Evolutionary conservation across 2,329 filamentous ascomycete genomes (phyloP).

Genomic region (Scytalidium sp.): DNA sequence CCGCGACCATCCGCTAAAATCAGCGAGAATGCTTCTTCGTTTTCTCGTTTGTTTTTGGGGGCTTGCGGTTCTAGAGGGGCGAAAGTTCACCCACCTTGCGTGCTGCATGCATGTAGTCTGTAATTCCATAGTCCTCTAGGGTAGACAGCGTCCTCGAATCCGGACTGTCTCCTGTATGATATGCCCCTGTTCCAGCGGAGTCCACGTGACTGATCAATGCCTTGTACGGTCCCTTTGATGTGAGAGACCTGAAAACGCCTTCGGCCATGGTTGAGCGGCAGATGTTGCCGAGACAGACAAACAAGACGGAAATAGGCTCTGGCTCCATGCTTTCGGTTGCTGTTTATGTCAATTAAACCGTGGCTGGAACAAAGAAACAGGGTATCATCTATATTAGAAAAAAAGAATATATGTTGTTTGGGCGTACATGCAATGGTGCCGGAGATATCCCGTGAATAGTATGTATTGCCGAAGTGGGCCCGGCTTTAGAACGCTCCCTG

Average conservation of each 20-base stretch:
- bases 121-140: constrained; percentile 71
- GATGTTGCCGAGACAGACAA: constrained; percentile 97
- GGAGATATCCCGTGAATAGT: too few species aligned
- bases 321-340: constrained; percentile 14
- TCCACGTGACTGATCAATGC: constrained; percentile 67
- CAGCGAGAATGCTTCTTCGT: background rate
- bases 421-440: too few species aligned
- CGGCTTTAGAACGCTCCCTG: background rate
- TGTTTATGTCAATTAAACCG: background rate
- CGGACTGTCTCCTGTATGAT: constrained; percentile 74
- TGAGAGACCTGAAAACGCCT: constrained; percentile 78
- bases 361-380: too few species aligned
- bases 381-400: too few species aligned
- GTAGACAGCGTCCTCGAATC: constrained; percentile 83
- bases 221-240: constrained; percentile 56
- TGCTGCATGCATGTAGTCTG: constrained; percentile 71
- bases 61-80: background rate
- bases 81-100: constrained; percentile 58
- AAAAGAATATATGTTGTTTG: too few species aligned
- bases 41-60: background rate
- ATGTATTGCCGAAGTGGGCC: background rate
- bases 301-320: constrained; percentile 69
- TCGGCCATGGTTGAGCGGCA: constrained; percentile 95
- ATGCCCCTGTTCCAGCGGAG: constrained; percentile 84
- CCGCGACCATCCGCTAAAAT: background rate